Base-by-base conservation (phyloP, 2,329 filamentous ascomycete genomes). In the Huntiella moniliformis region DNA sequence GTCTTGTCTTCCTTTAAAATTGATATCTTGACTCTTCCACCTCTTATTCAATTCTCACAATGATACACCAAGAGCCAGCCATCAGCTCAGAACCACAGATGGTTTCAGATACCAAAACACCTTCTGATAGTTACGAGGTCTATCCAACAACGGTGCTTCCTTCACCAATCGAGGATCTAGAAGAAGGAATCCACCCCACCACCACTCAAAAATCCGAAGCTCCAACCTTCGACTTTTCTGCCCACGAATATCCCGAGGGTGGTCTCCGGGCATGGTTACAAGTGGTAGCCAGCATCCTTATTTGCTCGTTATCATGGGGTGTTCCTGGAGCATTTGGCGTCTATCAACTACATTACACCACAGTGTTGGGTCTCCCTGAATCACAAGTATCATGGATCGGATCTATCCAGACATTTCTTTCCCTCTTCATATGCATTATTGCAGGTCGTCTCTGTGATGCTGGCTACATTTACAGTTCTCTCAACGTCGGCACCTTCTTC, bases 261-360 rank as follows among this genome's bases (percentile, higher is more conserved):
- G 68, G 68, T 10, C 52, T 61, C 42, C 51, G 55, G 11, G 69
- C 67, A 12, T 73, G 69, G 69, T 61, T 59, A 1, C 69, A 72
- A 53, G 67, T 72, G 6, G 40, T 67, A 15, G 64, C 67, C 4
- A 62, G 62, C 28, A 58, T 66, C 35, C 59, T 70, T 31, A 58
- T 70, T 56, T 70, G 67, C 54, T 61, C 61, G 45, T 55, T 73
- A 48, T 62, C 67, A 4, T 71, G 68, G 65, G 69, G 70, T 44
- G 67, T 65, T 44, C 61, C 65, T 3, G 58, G 63, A 4, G 62
- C 65, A 2, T 73, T 70, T 51, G 70, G 63, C 45, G 66, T 67
- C 54, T 69, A 83, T 46, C 69, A 73, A 53, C 58, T 77, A 4
- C 60, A 68, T 57, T 64, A 64, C 49, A 57, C 57, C n/a, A 54